These are phyloP conservation scores for Diaporthe humulicola DNA, from an alignment of 2,329 filamentous ascomycete genomes.

Conservation along the genomic window DNA sequence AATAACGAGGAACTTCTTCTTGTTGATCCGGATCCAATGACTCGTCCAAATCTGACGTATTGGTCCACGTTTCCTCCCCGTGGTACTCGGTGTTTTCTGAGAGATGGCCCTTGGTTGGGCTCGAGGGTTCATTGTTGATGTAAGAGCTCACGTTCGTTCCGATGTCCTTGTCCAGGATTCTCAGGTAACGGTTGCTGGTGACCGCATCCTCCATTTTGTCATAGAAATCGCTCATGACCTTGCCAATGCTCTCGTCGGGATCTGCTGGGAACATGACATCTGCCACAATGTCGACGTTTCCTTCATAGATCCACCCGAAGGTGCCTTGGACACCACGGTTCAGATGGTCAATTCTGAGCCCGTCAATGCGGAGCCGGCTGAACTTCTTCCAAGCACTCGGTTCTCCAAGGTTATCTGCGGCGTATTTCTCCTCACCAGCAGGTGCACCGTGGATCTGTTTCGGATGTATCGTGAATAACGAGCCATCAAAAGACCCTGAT, in stretches of 20 bases:
- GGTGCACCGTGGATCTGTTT: slow-evolving; percentile 87
- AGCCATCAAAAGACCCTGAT: slow-evolving; percentile 95
- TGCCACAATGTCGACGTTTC: slow-evolving; percentile 95
- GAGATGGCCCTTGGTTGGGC: slow-evolving; percentile 34
- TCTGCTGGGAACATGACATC: slow-evolving; percentile 96
- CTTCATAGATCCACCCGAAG: slow-evolving; percentile 98
- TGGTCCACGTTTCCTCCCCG: slow-evolving; percentile 37
- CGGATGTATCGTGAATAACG: slow-evolving; percentile 96
- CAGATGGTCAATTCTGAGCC: slow-evolving; percentile 93
- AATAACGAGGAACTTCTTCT: slow-evolving; percentile 78
- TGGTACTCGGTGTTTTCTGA: slow-evolving; percentile 26
- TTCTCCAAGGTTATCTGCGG: slow-evolving; percentile 71
- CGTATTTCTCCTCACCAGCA: slow-evolving; percentile 70
- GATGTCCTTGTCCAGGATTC: slow-evolving; percentile 66
- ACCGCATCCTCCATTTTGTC: slow-evolving; percentile 95
- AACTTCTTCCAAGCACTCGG: slow-evolving; percentile 93
- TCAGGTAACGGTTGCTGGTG: slow-evolving; percentile 78
- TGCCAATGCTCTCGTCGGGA: slow-evolving; percentile 87
- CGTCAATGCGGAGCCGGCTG: slow-evolving; percentile 91
- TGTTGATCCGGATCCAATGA: slow-evolving; percentile 34
- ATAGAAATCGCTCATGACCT: slow-evolving; percentile 97
- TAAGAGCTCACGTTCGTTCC: slow-evolving; percentile 43
- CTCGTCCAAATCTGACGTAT: slow-evolving; percentile 23
- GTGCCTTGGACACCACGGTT: slow-evolving; percentile 94
- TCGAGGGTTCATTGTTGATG: slow-evolving; percentile 39